Base-by-base conservation (phyloP, 805 yeast genomes). In the Candida arabinofermentans region DNA sequence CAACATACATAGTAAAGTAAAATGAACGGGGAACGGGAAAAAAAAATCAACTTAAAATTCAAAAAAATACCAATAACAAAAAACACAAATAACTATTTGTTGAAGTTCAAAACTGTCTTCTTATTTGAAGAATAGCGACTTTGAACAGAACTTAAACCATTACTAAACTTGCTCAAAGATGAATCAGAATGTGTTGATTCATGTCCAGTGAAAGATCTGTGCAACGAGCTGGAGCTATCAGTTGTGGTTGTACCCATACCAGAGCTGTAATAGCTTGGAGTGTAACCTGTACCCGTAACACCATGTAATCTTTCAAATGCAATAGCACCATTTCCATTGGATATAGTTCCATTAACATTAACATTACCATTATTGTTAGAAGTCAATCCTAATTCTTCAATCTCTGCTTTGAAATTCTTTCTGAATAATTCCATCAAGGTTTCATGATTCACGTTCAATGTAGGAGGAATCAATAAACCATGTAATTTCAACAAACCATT, bases 401-500 rank as follows among this genome's bases (percentile, higher is more conserved):
- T 81, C 50, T 88, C 96, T 6, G 66, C 72, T 22, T 67, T 66
- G 62, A 88, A 88, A 58, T 87, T 86, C 64, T 74, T 74, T 49
- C 70, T 71, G 65, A 76, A 86, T 43, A 87, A 62, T 26, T 72
- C 75, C 29, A 79, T 72, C 64, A 88, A 68, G 12, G 80, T 73
- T n/a, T 74, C 75, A 55, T 88, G 96, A 18, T 86, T 74, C 2
- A 75, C 72, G 50, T 66, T 73, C 68, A 86, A 67, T 10, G 69
- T 56, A 2, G 69, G 57, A 2, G 85, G 77, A 13, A 85, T 72
- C 44, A 85, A 66, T 50, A 75, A 71, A 1, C 81, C 86, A 58
- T 88, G 96, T 36, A 86, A 69, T 17, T 71, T 67, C 44, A 88
- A 69, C 58, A 93, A 81, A 39, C 83, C 68, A 60, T 71, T 73